Base-by-base conservation (phyloP, 2,329 filamentous ascomycete genomes). In the Xylaria sp. region DNA sequence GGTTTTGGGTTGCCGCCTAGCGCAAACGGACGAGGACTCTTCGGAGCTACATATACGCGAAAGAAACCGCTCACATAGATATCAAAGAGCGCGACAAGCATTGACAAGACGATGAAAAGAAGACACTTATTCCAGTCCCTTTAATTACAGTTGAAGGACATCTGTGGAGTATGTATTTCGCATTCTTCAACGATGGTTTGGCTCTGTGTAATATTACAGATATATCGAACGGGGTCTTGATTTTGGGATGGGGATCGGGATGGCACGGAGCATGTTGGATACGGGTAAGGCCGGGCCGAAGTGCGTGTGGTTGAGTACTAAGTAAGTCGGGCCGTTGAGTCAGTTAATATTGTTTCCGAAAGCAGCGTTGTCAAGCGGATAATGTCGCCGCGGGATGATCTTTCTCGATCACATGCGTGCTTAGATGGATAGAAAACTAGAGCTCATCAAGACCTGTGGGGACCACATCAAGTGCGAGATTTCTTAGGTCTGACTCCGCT, bases 281-380 rank as follows among this genome's bases (percentile, higher is more conserved):
- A 57, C 58, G 58, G 62, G 51, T 65, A 54, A 68, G 62, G 63
- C 63, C 62, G 58, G 58, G 28, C 44, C 57, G 62, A 65, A 44
- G 49, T 11, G n/a, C 49, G 40, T 31, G 63, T 38, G 17, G 49
- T 51, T 68, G 44, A 48, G 60, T 36, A 10, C 33, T 33, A 9
- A 46, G 56, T 48, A 44, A 65, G 54, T 65, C 66, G 66, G 66
- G 66, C 66, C 66, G 66, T 65, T 51, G 53, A 68, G 62, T 62
- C 66, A 68, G 51, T 6, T 38, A 28, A 28, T 28, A 67, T 33
- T 33, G 63, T 42, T 33, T 46, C 63, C 36, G 42, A 36, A 65
- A 49, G 33, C 17, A 13, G 38, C 9, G 6, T 33, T 58, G 28
- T 42, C 20, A 7, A 31, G 36, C 57, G 42, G 63, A 53, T 44